These are phyloP conservation scores for Pleurotus ostreatus DNA, from an alignment of 768 basidiomycete species.

Conservation along the genomic window DNA sequence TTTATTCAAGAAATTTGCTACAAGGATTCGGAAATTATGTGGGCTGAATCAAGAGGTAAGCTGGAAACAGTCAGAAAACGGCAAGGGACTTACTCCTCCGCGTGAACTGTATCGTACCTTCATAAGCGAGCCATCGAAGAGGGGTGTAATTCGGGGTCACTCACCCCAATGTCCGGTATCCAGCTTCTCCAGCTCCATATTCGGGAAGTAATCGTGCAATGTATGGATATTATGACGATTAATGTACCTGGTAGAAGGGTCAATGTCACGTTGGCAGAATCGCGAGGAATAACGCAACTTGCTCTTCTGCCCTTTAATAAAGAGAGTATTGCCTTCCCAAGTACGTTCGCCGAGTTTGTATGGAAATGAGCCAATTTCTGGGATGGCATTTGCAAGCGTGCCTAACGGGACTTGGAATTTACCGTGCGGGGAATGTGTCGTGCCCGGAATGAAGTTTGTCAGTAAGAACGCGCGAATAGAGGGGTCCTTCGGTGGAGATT, in stretches of 20 bases:
- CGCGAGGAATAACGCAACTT: slow-evolving; percentile 35
- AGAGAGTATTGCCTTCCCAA: slow-evolving; percentile 61
- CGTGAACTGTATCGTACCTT: slow-evolving; percentile 56
- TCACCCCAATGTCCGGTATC: slow-evolving; percentile 88
- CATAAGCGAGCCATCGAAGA: background rate
- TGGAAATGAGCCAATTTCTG: slow-evolving; percentile 76
- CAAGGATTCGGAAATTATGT: slow-evolving; percentile 1
- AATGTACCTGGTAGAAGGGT: slow-evolving; percentile 52
- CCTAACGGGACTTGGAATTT: slow-evolving; percentile 73
- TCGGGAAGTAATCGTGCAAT: slow-evolving; percentile 70
- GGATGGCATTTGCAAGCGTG: slow-evolving; percentile 57
- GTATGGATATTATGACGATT: slow-evolving; percentile 64
- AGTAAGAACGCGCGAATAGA: slow-evolving; percentile 78
- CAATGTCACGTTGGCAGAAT: background rate
- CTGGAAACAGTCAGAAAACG: background rate
- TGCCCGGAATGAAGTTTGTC: slow-evolving; percentile 64
- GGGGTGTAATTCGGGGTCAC: slow-evolving; percentile 15
- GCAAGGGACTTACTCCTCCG: slow-evolving; percentile 50
- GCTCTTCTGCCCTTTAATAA: slow-evolving; percentile 79
- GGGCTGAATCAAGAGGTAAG: background rate
- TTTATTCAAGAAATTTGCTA: slow-evolving; percentile 2
- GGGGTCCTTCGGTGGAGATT: slow-evolving; percentile 48
- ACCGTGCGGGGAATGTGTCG: slow-evolving; percentile 26
- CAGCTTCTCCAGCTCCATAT: slow-evolving; percentile 54
- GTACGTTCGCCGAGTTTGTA: slow-evolving; percentile 50